Evolutionary conservation across 805 yeast genomes (phyloP).

Genomic region (Candida xyloterini): DNA sequence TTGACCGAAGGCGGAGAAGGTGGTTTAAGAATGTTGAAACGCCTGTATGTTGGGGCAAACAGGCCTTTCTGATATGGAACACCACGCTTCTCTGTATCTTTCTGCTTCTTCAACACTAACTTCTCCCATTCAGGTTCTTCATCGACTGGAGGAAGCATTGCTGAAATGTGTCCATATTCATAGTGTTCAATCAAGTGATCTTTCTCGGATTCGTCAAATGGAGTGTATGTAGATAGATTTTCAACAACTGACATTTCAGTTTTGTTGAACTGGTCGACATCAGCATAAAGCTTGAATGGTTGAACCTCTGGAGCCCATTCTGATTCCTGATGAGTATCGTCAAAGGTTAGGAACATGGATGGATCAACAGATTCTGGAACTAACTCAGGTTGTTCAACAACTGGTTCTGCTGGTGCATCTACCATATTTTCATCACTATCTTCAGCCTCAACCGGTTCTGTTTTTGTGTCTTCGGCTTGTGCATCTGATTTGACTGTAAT

Average conservation of each 20-base stretch:
- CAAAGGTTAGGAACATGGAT: constrained; percentile 33
- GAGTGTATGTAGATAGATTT: constrained; percentile 45
- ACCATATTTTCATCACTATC: background rate
- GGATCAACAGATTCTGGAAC: constrained; percentile 1
- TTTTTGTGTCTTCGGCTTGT: background rate
- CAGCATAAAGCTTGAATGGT: constrained; percentile 48
- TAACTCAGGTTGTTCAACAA: background rate
- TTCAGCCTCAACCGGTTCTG: background rate
- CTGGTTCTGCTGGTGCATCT: constrained; percentile 1
- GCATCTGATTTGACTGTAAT: constrained; percentile 6
- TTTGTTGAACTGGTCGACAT: constrained; percentile 40
- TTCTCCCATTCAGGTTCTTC: constrained; percentile 61
- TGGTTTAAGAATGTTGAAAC: constrained; percentile 69
- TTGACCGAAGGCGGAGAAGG: constrained; percentile 88
- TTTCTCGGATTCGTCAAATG: constrained; percentile 39
- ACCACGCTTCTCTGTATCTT: constrained; percentile 39
- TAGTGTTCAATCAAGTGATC: constrained; percentile 31
- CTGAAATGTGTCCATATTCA: constrained; percentile 54
- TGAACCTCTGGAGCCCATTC: constrained; percentile 1
- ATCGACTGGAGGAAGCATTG: constrained; percentile 61
- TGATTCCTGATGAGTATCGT: constrained; percentile 15
- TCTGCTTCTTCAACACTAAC: constrained; percentile 47
- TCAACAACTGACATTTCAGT: constrained; percentile 47
- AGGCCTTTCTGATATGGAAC: constrained; percentile 51
- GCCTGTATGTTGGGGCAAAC: constrained; percentile 51